Base-by-base conservation (phyloP, 345 rosid genomes). In the Acer yangbiense region DNA sequence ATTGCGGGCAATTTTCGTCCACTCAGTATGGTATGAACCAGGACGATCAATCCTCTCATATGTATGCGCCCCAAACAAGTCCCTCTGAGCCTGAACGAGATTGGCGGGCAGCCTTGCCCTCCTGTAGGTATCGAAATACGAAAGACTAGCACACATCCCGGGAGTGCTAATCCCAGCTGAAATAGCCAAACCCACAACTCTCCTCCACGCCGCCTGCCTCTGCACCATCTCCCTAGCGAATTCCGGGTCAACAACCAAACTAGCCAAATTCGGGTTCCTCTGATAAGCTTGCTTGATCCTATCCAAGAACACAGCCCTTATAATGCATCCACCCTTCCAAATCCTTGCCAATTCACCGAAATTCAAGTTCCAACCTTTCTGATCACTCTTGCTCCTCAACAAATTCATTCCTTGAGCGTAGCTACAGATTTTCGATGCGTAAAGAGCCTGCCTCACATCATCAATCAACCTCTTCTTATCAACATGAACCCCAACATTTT, bases 241-340 rank as follows among this genome's bases (percentile, higher is more conserved):
- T 67, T 94, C 99, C 0, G 95, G 98, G 83, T 96, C 99, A 29
- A 96, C 98, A 62, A 96, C 86, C 80, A 96, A 90, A 71, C 93
- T 92, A 1, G 98, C 90, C 82, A 96, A 85, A 78, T 88, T 89
- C 1, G 97, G 98, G 76, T 94, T 94, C 69, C 99, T 90, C 84
- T 88, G 95, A 71, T 94, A 96, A 70, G 99, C 98, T 86, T 86
- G 83, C 94, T 96, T 96, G 81, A 96, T 96, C 90, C 99, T 88
- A 78, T 96, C 99, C 88, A 96, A 86, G 80, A 94, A 95, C 74
- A 95, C 97, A 0, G 98, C 99, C 78, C 99, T 87, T 5, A 95
- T 95, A 23, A 95, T 95, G 62, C 98, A 95, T 7, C 99, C 99
- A 3, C 98, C 99, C 85, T 95, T 95, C 99, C 99, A 95, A 70